Evolutionary conservation across 495 filamentous ascomycete genomes (phyloP), one percentile per base, ranked within the genome.

Genomic region (Thozetella sp.): DNA sequence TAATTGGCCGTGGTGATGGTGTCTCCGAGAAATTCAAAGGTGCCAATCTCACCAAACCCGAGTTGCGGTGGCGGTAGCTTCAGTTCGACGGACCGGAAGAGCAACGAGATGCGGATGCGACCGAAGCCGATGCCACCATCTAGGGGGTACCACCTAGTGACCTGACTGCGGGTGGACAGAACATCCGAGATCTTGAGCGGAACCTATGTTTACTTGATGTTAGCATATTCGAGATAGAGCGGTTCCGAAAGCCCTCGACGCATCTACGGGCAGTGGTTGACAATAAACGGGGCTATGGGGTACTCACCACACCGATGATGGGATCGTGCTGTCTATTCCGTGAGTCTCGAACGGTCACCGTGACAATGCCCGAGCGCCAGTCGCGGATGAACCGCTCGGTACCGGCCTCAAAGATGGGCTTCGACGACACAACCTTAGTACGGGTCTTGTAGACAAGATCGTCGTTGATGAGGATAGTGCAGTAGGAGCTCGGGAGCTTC

Each of bases 381-480:
- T 98, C 94, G 13, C 94, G 87, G n/a, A 97, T 81, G 65, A 98
- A 98, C 2, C 91, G 84, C 68, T 98, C 94, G 4, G 93, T 97
- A 34, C 94, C 94, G 15, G 94, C 93, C 64, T 97, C 96, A 79
- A 96, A 98, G 62, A 97, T 97, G 11, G 94, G 94, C 72, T 93
- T 93, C 50, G 90, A 93, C 62, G 90, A 96, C 13, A 96, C 88
- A 24, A 91, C 93, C 76, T 98, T 97, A 22, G 90, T 80, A 63
- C 94, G 87, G 26, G 94, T 98, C 61, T 92, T 90, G 76, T 97
- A 98, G 53, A 93, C 91, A 67, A 97, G 72, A 72, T 96, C 86
- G 68, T 98, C 94, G 66, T 97, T 97, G 67, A 90, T 80, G 22
- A 93, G 72, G 55, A 98, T 92, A 25, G 92, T 96, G 76, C 93